Evolutionary conservation across 2,329 filamentous ascomycete genomes (phyloP), one percentile per base, ranked within the genome.

Genomic region (Hirsutella minnesotensis): DNA sequence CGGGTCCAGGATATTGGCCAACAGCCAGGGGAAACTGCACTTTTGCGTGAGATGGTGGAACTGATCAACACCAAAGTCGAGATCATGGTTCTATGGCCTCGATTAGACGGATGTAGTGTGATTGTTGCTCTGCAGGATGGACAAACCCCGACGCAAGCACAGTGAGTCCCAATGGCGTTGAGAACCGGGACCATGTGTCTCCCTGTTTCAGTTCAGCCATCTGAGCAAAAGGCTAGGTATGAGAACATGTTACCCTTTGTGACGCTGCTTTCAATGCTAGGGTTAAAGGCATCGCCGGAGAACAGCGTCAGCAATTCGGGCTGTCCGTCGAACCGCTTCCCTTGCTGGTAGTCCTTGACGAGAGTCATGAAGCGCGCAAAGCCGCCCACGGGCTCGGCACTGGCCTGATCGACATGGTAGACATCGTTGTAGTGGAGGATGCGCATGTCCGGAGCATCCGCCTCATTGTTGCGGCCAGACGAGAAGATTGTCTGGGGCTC

Each of bases 401-500:
- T 88, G 2, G 71, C 70, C 2, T 64, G 58, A 51, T 94, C 87
- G 42, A 95, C 76, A 54, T 95, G 89, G 61, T 95, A 95, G 46
- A 95, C 88, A 64, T 95, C 88, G 62, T 95, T 95, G 70, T 83
- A 95, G 65, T 95, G 89, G 27, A 94, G 60, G 43, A 95, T 64
- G n/a, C 88, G 79, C 40, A 95, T 65, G 58, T 87, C 83, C 37
- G 86, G 84, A 13, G 27, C 40, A 31, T 10, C 42, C 33, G 15
- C 44, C 13, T 34, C 21, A 33, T 22, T 36, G 20, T 39, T 40
- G 10, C 51, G 47, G 16, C 48, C 52, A 2, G 52, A 53, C 16
- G 50, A 46, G 41, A 39, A 53, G 5, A 40, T 52, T 29, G 53
- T 50, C 44, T 51, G 56, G 30, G 59, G 56, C 40, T 51, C 52